Percentiles rank a stretch among this genome's conserved stretches.
phyloP scores from a whole-genome alignment of 345 rosid species.

The Lepidium didymum region DNA sequence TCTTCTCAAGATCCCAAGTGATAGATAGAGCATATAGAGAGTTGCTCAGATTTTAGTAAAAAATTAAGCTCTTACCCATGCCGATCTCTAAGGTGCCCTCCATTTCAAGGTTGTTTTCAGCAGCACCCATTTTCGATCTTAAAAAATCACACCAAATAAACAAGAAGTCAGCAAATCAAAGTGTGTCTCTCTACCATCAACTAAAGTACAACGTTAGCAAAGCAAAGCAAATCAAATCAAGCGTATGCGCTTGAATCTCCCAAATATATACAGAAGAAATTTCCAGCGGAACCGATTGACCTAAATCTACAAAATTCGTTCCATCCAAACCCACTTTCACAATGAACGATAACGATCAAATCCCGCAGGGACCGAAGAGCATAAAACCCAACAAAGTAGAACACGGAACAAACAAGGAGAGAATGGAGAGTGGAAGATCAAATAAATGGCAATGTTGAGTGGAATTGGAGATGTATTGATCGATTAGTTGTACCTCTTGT shows the following conservation, averaged over 20 bases:
- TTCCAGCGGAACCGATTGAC: neutral
- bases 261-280: neutral
- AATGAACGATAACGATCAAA: neutral
- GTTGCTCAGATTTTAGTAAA: neutral
- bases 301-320: neutral
- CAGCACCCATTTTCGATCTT: constrained; percentile 45
- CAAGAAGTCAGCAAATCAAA: neutral
- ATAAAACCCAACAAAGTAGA: neutral
- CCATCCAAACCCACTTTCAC: neutral
- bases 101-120: constrained; percentile 42
- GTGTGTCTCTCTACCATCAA: neutral
- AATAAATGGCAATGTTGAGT: neutral
- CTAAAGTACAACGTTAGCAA: neutral
- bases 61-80: constrained; percentile 52
- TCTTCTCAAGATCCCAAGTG: neutral
- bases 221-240: neutral
- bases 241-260: neutral
- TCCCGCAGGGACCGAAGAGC: neutral
- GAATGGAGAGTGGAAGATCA: neutral
- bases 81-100: constrained; percentile 79
- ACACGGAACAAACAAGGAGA: neutral
- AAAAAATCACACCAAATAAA: neutral
- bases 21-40: no score
- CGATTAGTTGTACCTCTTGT: neutral
- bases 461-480: neutral